These are phyloP conservation scores for Anthoceros angustus DNA, from an alignment of 225 moss, liverwort and hornwort genomes.

Conservation along the genomic window DNA sequence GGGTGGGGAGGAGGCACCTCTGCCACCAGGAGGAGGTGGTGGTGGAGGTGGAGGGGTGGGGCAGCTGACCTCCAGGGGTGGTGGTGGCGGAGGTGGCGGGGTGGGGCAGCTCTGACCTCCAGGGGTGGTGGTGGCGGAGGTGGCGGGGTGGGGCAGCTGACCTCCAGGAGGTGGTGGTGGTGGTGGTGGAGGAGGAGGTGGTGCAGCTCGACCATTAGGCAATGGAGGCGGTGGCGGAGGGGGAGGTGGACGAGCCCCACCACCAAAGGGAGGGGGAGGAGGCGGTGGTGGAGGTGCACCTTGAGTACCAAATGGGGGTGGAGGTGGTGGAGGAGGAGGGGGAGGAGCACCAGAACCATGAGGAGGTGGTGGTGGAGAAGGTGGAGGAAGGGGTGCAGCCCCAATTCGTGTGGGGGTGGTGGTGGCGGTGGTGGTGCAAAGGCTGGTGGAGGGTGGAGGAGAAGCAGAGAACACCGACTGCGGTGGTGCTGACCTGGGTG, in stretches of 20 bases:
- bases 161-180: constrained; percentile 36
- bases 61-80: too few relatives aligned
- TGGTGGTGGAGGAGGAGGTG: too few relatives aligned
- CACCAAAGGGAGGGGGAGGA: constrained; percentile 37
- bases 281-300: constrained; percentile 31
- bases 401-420: constrained; percentile 16
- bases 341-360: too few relatives aligned
- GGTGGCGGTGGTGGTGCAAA: constrained; percentile 10
- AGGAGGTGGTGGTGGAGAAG: constrained; percentile 11
- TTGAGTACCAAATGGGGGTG: constrained; percentile 1
- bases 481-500: constrained; percentile 33
- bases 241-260: constrained; percentile 10
- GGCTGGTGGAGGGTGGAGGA: constrained; percentile 12
- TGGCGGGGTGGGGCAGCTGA: constrained; percentile 20
- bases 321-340: too few relatives aligned
- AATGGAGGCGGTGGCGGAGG: constrained; percentile 12
- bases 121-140: constrained; percentile 39
- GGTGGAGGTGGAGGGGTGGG: too few relatives aligned
- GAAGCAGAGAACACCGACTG: constrained; percentile 5
- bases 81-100: too few relatives aligned
- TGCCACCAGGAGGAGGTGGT: too few relatives aligned
- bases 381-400: constrained; percentile 16
- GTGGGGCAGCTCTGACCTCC: too few relatives aligned
- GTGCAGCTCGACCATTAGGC: constrained; percentile 1
- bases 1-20: too few relatives aligned